Conservation (phyloP, 2,329 filamentous ascomycete genomes). For the Paecilomyces sp. region DNA sequence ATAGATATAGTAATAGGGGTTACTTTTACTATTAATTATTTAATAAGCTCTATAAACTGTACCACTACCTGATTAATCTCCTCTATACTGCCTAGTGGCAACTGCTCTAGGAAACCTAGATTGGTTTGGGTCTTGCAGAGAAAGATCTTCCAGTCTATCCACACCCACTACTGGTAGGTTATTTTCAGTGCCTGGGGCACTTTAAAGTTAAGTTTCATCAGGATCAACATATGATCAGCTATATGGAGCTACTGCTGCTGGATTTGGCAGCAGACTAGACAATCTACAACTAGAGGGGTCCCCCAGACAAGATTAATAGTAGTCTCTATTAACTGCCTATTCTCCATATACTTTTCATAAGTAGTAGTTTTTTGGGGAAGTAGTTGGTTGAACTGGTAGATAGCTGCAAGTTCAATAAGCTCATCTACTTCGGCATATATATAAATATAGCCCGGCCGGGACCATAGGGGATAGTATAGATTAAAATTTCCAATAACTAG, state of each 20-base stretch:
- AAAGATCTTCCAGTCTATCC: not conserved
- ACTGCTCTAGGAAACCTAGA: not conserved
- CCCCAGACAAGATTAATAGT: conserved; percentile 4
- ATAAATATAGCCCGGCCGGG: not conserved
- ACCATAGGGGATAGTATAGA: conserved; percentile 3
- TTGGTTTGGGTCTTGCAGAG: not conserved
- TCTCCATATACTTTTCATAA: not conserved
- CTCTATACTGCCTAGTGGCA: not conserved
- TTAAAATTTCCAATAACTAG: conserved; percentile 6
- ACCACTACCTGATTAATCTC: too few species aligned
- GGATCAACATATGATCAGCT: not conserved
- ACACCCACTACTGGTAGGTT: not conserved
- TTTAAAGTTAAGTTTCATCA: not conserved
- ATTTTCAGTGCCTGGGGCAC: not conserved
- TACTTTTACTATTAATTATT: too few species aligned
- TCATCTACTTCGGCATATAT: not conserved
- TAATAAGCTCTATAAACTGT: too few species aligned
- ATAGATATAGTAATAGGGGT: too few species aligned
- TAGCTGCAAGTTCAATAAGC: not conserved
- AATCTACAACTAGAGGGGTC: not conserved
- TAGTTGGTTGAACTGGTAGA: not conserved
- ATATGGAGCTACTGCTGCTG: not conserved
- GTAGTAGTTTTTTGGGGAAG: conserved; percentile 1
- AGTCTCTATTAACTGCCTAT: not conserved
- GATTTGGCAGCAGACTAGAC: not conserved